These are phyloP conservation scores for Xanthoconium purpureum DNA, from an alignment of 768 basidiomycete species.

Conservation along the genomic window DNA sequence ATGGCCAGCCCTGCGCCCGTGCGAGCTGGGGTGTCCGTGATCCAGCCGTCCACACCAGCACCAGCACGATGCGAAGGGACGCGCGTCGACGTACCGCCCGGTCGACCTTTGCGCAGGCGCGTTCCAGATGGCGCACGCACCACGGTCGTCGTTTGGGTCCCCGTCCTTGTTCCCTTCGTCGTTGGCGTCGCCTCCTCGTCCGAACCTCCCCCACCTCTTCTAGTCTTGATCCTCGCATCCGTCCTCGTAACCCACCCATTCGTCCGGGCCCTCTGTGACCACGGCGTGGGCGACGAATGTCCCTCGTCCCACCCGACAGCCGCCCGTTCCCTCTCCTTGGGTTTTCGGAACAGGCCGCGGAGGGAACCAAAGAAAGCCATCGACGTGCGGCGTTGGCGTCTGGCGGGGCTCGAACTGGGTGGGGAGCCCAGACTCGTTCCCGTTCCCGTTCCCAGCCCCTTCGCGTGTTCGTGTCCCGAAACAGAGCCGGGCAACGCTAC, in stretches of 20 bases:
- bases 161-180: neutral
- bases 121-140: neutral
- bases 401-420: neutral
- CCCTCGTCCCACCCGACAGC: conserved; percentile 12
- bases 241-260: conserved; percentile 30
- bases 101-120: conserved; percentile 20
- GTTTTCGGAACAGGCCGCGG: conserved; percentile 27
- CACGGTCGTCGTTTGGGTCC: neutral
- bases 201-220: conserved; percentile 2
- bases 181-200: conserved; percentile 15
- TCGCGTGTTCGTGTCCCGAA: neutral
- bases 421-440: neutral
- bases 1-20: neutral
- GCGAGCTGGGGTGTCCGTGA: conserved; percentile 9
- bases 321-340: conserved; percentile 8
- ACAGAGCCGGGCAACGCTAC: neutral
- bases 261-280: neutral
- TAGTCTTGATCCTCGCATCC: conserved; percentile 17
- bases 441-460: neutral
- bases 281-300: neutral
- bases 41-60: conserved; percentile 17
- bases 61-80: neutral
- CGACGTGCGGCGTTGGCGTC: conserved; percentile 23
- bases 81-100: neutral
- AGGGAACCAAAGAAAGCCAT: conserved; percentile 26